Percentiles rank a stretch among this genome's conserved stretches.
Conservation (phyloP, 139 green algal genomes). For the Tetratostichococcus sp. region DNA sequence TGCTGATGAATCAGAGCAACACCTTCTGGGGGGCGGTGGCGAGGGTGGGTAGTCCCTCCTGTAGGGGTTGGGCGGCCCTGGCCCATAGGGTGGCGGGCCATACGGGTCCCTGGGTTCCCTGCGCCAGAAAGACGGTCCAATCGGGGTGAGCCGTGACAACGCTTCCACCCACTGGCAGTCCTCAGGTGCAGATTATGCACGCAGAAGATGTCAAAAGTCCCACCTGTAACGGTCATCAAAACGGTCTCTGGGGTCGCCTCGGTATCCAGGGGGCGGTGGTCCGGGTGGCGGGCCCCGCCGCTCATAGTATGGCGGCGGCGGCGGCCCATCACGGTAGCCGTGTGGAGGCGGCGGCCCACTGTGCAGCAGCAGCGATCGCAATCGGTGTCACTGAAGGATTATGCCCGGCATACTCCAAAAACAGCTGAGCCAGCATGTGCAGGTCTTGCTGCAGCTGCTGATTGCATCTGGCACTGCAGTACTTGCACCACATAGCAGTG, state of each 20-base stretch:
- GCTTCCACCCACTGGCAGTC: no score
- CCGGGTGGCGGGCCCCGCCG: neutral
- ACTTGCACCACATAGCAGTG: neutral
- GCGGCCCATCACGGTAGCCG: neutral
- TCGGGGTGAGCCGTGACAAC: no score
- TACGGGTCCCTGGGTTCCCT: neutral
- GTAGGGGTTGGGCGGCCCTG: neutral
- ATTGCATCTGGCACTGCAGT: no score
- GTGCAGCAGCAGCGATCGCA: no score
- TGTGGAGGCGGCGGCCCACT: neutral
- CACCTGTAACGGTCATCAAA: neutral
- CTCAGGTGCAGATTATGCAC: no score
- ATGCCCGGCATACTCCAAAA: no score
- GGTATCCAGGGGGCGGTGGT: neutral
- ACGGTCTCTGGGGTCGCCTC: neutral
- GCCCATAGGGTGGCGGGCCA: neutral
- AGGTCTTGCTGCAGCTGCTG: no score
- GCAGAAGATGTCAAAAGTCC: no score
- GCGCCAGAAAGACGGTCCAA: no score
- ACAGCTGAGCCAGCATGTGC: no score
- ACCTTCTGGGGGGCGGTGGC: neutral
- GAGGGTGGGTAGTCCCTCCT: neutral
- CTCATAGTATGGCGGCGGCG: neutral
- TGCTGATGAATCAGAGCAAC: neutral
- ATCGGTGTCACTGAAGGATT: no score